Base-by-base conservation (phyloP, 2,329 filamentous ascomycete genomes). In the Leptodontidium sp. region DNA sequence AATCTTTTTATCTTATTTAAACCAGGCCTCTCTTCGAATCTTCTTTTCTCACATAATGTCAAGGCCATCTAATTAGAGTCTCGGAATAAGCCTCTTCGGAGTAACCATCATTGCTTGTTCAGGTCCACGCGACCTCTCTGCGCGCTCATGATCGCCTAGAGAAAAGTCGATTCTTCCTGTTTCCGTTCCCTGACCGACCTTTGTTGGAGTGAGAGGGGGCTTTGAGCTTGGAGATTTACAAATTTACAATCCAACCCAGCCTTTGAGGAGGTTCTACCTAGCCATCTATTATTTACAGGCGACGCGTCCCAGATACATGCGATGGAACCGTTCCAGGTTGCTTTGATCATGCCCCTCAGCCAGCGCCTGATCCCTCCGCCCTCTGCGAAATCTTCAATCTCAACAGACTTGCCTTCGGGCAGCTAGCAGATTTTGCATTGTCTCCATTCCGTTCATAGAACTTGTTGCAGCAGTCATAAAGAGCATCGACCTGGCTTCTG, bases 61-160 rank as follows among this genome's bases (percentile, higher is more conserved):
- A 88, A 85, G 90, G 91, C 93, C 91, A 92, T 91, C 89, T 92
- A 93, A 92, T 95, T 98, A 98, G 96, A 99, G 96, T 99, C 96
- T 97, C 95, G 94, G 92, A 92, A 90, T 89, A 92, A 89, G 92
- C 89, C 81, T 80, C 77, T 73, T 74, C 73, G 74, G 75, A 78
- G 77, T 80, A 76, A 71, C 79, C 80, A 79, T 94, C 93, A 93
- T 87, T 98, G 88, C 92, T 93, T 94, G 90, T 92, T 93, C 92
- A 97, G 93, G 88, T 91, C 88, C 90, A 86, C 81, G 81, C 85
- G 91, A 85, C 87, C 92, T 94, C 91, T 73, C 84, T 85, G 93
- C 94, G 95, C 93, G 96, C 96, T 99, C 94, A 94, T 90, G 93
- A 94, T 92, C 86, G 92, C 92, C 95, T 91, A 93, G 97, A 93